A percentile compares a stretch with the other conserved stretches of the same genome.
Evolutionary conservation across 495 filamentous ascomycete species (phyloP).

Genomic region (Podospora fimiseda): DNA sequence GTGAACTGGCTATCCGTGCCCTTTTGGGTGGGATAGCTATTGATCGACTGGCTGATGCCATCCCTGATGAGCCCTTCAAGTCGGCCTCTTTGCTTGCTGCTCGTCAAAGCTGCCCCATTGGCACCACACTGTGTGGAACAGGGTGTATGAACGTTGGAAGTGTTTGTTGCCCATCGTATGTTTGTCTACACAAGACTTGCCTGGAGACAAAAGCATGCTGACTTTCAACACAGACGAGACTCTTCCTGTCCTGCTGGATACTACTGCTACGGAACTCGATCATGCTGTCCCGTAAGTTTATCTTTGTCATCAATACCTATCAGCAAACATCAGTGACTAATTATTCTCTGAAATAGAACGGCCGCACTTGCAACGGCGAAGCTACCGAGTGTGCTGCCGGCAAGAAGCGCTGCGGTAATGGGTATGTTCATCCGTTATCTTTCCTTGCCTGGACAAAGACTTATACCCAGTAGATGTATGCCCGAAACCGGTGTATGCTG

Average conservation of each 20-base stretch:
- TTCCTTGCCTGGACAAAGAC: not conserved
- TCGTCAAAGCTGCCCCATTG: not conserved
- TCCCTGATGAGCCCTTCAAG: not conserved
- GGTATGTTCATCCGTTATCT: too few relatives aligned
- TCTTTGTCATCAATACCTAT: too few relatives aligned
- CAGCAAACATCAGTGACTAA: too few relatives aligned
- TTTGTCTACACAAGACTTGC: too few relatives aligned
- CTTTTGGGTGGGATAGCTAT: not conserved
- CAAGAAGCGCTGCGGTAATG: not conserved
- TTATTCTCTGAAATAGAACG: too few relatives aligned
- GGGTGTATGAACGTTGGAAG: not conserved
- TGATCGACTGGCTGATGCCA: not conserved
- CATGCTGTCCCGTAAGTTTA: not conserved
- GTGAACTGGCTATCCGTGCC: not conserved
- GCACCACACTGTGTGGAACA: not conserved
- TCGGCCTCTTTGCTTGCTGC: not conserved
- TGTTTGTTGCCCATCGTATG: not conserved
- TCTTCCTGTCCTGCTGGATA: not conserved
- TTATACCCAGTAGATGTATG: not conserved
- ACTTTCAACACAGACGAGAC: not conserved
- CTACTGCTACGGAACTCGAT: not conserved
- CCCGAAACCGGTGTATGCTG: not conserved
- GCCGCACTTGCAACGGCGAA: not conserved
- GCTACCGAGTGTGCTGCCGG: not conserved
- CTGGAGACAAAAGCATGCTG: too few relatives aligned